Conservation (phyloP, 2,329 filamentous ascomycete genomes). For the Fusarium tjaetaba region DNA sequence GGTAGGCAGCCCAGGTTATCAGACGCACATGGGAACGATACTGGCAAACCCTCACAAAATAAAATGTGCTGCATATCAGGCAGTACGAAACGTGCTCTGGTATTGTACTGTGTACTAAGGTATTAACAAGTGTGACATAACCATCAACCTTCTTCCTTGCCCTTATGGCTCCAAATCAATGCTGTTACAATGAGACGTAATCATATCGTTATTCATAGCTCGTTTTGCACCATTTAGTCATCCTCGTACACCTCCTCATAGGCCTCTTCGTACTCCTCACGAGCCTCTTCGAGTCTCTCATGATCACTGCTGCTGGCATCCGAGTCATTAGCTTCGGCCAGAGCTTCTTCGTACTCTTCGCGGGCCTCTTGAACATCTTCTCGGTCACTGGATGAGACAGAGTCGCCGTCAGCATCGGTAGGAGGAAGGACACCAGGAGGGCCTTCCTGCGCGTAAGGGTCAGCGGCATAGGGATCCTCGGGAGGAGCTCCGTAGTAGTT, state of each 20-base stretch:
- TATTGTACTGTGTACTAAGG: conserved; percentile 28
- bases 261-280: conserved; percentile 58
- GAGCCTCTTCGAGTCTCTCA: conserved; percentile 62
- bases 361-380: conserved; percentile 55
- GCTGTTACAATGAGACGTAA: conserved; percentile 30
- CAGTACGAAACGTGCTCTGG: conserved; percentile 8
- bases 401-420: conserved; percentile 54
- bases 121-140: conserved; percentile 33
- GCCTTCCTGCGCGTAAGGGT: conserved; percentile 31
- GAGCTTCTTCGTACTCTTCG: conserved; percentile 57
- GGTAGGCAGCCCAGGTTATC: not conserved
- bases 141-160: conserved; percentile 18
- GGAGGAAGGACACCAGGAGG: conserved; percentile 51
- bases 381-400: conserved; percentile 55
- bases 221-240: conserved; percentile 27
- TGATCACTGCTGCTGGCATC: conserved; percentile 61
- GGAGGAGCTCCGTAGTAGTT: conserved; percentile 33
- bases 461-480: conserved; percentile 25
- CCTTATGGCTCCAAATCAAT: conserved; percentile 21
- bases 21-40: not conserved
- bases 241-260: conserved; percentile 45
- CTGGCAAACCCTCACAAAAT: not conserved
- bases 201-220: conserved; percentile 38
- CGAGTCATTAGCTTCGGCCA: conserved; percentile 52
- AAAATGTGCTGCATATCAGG: not conserved